Evolutionary conservation across 495 filamentous ascomycete species (phyloP).

Genomic region (Parathielavia hyrcaniae): DNA sequence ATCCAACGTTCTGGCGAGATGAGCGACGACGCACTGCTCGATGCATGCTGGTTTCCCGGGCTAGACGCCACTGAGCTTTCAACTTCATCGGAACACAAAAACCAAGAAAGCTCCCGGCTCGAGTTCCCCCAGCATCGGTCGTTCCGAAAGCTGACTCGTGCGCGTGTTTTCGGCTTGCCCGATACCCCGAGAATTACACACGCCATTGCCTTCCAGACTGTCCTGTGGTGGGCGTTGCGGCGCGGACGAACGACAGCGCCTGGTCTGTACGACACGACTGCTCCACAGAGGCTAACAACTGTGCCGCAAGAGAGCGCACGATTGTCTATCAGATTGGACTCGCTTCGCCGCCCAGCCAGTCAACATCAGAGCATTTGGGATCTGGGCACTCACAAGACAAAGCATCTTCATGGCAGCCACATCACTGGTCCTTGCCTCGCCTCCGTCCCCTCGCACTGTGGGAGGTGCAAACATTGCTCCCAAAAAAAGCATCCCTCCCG

Average conservation of each 20-base stretch:
- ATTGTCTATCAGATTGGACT: conserved; percentile 1
- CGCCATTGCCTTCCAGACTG: neutral
- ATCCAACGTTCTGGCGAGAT: too few relatives aligned
- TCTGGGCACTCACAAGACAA: neutral
- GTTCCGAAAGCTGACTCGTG: neutral
- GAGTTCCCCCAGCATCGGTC: too few relatives aligned
- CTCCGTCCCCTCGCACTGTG: conserved; percentile 5
- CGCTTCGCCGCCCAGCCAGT: neutral
- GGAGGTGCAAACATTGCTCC: conserved; percentile 1
- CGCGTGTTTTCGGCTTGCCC: neutral
- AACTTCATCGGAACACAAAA: too few relatives aligned
- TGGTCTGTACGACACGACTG: neutral
- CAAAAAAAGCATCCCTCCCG: conserved; percentile 6
- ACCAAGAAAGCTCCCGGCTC: too few relatives aligned
- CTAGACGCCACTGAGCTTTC: too few relatives aligned
- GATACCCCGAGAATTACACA: neutral
- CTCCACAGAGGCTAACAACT: neutral
- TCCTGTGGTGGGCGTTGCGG: neutral
- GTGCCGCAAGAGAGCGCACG: neutral
- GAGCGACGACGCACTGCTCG: too few relatives aligned
- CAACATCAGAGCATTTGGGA: neutral
- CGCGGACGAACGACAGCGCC: neutral
- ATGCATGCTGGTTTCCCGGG: neutral
- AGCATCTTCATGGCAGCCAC: conserved; percentile 10
- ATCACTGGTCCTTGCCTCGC: neutral